Evolutionary conservation across 2,329 filamentous ascomycete genomes (phyloP).

Genomic region (Ophiostoma piceae): DNA sequence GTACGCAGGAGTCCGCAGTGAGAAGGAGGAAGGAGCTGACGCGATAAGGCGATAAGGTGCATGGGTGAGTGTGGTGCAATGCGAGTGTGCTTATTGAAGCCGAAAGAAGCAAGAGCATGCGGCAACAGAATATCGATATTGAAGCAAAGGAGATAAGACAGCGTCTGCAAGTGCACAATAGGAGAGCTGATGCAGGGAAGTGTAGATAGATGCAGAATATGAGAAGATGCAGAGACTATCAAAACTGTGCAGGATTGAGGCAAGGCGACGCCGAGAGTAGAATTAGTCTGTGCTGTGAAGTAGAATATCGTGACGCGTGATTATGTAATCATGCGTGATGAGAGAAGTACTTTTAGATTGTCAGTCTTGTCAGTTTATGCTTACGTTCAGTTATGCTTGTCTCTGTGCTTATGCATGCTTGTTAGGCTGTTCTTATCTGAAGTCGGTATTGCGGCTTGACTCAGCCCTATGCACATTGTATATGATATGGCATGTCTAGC

Average conservation of each 20-base stretch:
- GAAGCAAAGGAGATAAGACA: background rate
- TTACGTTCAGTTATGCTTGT: background rate
- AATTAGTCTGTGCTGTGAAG: background rate
- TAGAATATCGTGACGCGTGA: background rate
- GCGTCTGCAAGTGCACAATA: background rate
- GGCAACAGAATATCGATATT: background rate
- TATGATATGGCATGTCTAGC: background rate
- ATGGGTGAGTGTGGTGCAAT: background rate
- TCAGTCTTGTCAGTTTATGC: background rate
- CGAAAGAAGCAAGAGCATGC: background rate
- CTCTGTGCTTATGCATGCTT: background rate
- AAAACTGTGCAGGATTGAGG: constrained; percentile 3
- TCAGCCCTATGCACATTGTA: background rate
- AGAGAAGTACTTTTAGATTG: no score
- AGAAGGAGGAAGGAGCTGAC: background rate
- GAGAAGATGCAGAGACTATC: background rate
- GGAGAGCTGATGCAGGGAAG: no score
- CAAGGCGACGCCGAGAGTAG: constrained; percentile 3
- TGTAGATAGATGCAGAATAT: background rate
- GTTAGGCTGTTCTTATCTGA: background rate
- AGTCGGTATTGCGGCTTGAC: background rate
- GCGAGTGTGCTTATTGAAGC: background rate
- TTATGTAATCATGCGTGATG: background rate
- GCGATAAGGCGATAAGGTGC: constrained; percentile 1
- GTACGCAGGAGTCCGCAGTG: background rate